Evolutionary conservation across 352 stramenopile species (phyloP), one percentile per base, ranked within the genome.

Genomic region (Pythium graminicola): DNA sequence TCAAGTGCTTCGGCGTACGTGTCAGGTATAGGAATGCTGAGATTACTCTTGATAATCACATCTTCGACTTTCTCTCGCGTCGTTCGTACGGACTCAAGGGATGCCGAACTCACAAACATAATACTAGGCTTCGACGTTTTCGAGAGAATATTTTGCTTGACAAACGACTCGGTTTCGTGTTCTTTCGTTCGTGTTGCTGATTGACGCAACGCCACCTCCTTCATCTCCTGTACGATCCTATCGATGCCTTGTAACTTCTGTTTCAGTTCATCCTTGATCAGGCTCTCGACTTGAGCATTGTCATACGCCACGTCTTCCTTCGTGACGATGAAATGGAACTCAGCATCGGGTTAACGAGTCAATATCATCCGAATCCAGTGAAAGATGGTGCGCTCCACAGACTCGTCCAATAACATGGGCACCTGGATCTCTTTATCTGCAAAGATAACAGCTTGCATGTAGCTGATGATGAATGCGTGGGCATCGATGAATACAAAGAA

Each of bases 261-360:
- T 13, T 35, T 35, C 29, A 13, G 7, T 13, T 35, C 29, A 35
- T 35, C 29, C 16, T 42, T 2, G 35, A 20, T 11, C 2, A 38
- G 32, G 13, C 2, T 38, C 13, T 11, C 35, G 11, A 14, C 35
- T 11, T 35, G 29, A 35, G 16, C 35, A 42, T 22, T 17, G 35
- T 42, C 13, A n/a, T 44, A 11, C 38, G n/a, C 38, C 16, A 46
- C n/a, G 26, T 60, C 52, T 4, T 28, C 22, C 23, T 56, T 62
- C 0, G 54, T 62, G 4, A 17, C 46, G 1, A 62, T 10, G 27
- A 62, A 50, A 7, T 41, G 39, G 32, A 56, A 55, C 39, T 62
- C 54, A 14, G 46, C 36, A 17, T 62, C 55, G 0, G 47, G 47
- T 14, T 57, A 24, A 9, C 28, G 46, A 7, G 47, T 29, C 8